Percentiles rank a stretch among this genome's conserved stretches.
These are phyloP conservation scores for Musa schizocarpa DNA, from an alignment of 176 grass and related monocot genomes.

Conservation along the genomic window DNA sequence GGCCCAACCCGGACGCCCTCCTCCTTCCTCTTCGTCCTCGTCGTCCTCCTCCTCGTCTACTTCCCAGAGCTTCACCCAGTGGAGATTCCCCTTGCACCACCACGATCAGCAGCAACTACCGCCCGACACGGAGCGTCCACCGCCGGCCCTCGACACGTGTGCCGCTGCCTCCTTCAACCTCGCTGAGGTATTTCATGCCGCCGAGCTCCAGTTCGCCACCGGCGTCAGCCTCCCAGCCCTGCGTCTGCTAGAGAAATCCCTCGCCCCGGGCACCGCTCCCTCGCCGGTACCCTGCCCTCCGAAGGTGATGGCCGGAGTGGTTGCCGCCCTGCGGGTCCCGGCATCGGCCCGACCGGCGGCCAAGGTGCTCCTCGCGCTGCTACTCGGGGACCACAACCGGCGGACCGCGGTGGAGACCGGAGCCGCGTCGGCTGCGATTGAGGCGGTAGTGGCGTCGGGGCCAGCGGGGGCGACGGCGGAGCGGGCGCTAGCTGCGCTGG, in stretches of 20 bases:
- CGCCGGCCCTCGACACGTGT: background rate
- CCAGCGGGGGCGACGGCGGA: slow-evolving; percentile 62
- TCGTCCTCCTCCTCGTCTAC: slow-evolving; percentile 60
- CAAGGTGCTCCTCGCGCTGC: slow-evolving; percentile 53
- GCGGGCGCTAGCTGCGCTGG: slow-evolving; percentile 76
- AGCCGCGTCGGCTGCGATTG: slow-evolving; percentile 52
- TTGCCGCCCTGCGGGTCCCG: slow-evolving; percentile 42
- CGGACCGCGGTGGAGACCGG: slow-evolving; percentile 44
- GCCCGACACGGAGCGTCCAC: background rate
- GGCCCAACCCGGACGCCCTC: slow-evolving; percentile 2
- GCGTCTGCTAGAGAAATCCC: slow-evolving; percentile 36
- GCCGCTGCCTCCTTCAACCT: slow-evolving; percentile 27
- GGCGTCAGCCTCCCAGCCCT: slow-evolving; percentile 42
- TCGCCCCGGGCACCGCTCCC: slow-evolving; percentile 23
- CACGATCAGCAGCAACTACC: slow-evolving; percentile 45
- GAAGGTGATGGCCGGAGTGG: slow-evolving; percentile 40
- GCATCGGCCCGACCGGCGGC: slow-evolving; percentile 44
- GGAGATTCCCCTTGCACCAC: slow-evolving; percentile 50
- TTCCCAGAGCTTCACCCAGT: slow-evolving; percentile 82
- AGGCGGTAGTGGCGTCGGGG: slow-evolving; percentile 56
- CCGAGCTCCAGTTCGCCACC: slow-evolving; percentile 35
- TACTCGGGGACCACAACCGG: slow-evolving; percentile 45
- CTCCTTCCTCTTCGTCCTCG: slow-evolving; percentile 31
- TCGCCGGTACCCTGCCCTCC: slow-evolving; percentile 21
- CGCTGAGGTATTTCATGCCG: slow-evolving; percentile 17